Evolutionary conservation across 495 filamentous ascomycete genomes (phyloP), one percentile per base, ranked within the genome.

Genomic region (Zalerion maritima): DNA sequence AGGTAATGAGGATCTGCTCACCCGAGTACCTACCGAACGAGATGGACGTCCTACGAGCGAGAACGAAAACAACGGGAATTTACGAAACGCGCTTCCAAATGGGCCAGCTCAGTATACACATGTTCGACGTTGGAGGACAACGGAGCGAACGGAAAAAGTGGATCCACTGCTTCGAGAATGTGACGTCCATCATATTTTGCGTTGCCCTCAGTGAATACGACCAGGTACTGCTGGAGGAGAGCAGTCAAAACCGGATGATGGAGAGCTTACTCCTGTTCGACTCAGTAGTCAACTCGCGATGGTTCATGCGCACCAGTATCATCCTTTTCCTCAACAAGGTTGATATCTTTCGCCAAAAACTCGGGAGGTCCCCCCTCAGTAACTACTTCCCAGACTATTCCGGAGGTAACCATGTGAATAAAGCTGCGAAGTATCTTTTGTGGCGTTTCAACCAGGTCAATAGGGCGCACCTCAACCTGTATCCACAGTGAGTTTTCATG

Each of bases 361-460:
- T 97, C 24, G 78, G 75, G 21, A 71, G 84, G 37, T 91, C 82
- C 23, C 84, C 91, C 0, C 56, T 97, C 27, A 77, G 73, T 37
- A 91, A 81, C 47, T 96, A 94, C 52, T 97, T 97, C 49, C 89
- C 89, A 0, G 89, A 97, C 53, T 97, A 97, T 47, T 89, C 84
- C 9, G 89, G 89, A 12, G 89, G 89, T 13, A 89, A 89, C 53
- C 89, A 97, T 54, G 85, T 94, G 41, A 94, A 94, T 50, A 79
- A 92, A 45, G 89, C 89, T 7, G 86, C 89, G 22, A 97, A 97
- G 54, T 97, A 96, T 50, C 67, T 97, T 16, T 67, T 97, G 10
- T 96, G 91, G 89, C 70, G 91, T 46, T 97, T 97, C 50, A 94
- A 94, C 49, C 89, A 97, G 52, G 89, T 96, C 41, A 97, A 97